Conservation (phyloP, 2,329 filamentous ascomycete species). For the Huntiella savannae region DNA sequence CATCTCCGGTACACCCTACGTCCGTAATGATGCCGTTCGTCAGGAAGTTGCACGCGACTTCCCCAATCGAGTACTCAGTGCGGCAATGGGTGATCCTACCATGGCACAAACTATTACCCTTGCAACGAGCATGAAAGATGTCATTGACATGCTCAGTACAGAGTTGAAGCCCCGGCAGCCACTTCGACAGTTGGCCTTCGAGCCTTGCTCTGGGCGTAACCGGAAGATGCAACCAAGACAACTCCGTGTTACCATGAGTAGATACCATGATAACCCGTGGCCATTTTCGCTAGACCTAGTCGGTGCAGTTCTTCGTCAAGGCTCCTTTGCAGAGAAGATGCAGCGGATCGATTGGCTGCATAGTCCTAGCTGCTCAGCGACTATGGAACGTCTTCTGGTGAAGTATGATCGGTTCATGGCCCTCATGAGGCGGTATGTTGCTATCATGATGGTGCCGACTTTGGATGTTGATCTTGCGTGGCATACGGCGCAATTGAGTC, state of each 20-base stretch:
- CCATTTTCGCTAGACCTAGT: slow-evolving; percentile 45
- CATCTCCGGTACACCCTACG: slow-evolving; percentile 28
- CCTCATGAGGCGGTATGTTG: slow-evolving; percentile 32
- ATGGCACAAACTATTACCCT: slow-evolving; percentile 13
- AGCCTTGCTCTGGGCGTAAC: neutral
- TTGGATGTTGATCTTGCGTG: slow-evolving; percentile 58
- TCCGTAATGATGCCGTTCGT: neutral
- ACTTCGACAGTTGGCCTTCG: no score
- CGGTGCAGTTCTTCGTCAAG: slow-evolving; percentile 46
- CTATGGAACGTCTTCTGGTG: slow-evolving; percentile 41
- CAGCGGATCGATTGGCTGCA: slow-evolving; percentile 57
- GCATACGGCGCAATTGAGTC: slow-evolving; percentile 64
- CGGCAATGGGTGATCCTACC: neutral
- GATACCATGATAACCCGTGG: slow-evolving; percentile 50
- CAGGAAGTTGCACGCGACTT: slow-evolving; percentile 23
- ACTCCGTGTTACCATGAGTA: slow-evolving; percentile 47
- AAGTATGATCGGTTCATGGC: slow-evolving; percentile 48
- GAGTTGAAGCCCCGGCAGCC: neutral
- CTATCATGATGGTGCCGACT: slow-evolving; percentile 43
- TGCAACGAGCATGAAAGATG: slow-evolving; percentile 22
- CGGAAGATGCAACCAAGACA: neutral
- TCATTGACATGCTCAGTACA: neutral
- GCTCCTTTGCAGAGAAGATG: slow-evolving; percentile 55
- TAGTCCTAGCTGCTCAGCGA: slow-evolving; percentile 42
- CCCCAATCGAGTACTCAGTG: slow-evolving; percentile 24